Conservation (phyloP, 202 grass and related monocot genomes). For the Hordeum pubiflorum region DNA sequence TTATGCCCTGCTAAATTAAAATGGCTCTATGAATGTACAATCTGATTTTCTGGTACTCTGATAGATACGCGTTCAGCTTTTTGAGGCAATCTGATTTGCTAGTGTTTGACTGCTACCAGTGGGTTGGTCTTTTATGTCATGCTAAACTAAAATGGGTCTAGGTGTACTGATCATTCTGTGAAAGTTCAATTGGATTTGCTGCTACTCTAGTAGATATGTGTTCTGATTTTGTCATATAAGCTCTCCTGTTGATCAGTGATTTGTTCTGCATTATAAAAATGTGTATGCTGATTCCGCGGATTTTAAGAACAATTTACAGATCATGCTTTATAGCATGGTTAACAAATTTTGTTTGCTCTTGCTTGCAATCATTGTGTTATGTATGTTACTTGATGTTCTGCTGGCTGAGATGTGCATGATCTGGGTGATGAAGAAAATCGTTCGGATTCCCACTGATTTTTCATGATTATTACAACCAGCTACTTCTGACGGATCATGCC, state of each 20-base stretch:
- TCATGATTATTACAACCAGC: constrained; percentile 43
- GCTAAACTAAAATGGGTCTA: background rate
- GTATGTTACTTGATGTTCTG: background rate
- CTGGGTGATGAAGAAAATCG: constrained; percentile 49
- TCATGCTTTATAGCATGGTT: too few species aligned
- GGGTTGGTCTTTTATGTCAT: background rate
- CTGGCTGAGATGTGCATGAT: constrained; percentile 9
- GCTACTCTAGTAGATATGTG: too few species aligned
- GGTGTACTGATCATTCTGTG: background rate
- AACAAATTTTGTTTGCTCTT: too few species aligned
- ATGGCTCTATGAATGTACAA: background rate
- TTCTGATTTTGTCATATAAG: background rate
- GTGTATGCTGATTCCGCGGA: too few species aligned
- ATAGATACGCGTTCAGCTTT: too few species aligned
- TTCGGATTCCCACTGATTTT: constrained; percentile 44
- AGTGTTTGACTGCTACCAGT: background rate
- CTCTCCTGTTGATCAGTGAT: background rate
- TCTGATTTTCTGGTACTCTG: too few species aligned
- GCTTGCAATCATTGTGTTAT: too few species aligned
- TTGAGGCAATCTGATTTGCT: too few species aligned
- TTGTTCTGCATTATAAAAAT: too few species aligned
- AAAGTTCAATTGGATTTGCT: background rate
- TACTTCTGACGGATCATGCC: constrained; percentile 40
- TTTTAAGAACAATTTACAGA: too few species aligned
- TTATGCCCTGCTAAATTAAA: background rate